Evolutionary conservation across 345 rosid genomes (phyloP), one percentile per base, ranked within the genome.

Genomic region (Toxicodendron radicans): DNA sequence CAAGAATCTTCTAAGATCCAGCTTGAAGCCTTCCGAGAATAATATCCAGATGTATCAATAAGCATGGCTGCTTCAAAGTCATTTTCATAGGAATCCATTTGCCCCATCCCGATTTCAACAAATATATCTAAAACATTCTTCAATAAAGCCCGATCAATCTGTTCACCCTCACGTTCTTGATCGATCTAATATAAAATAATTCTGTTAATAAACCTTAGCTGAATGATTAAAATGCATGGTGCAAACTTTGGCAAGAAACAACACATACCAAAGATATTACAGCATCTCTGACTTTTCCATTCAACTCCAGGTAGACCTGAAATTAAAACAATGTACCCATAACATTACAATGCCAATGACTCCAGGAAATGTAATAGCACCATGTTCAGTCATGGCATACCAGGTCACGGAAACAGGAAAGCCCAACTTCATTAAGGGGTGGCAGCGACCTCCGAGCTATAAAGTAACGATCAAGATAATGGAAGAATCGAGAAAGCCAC

Each of bases 1-100:
- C 89, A 90, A 43, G 92, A 88, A 75, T 86, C 85, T 17, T 83
- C 87, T 45, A 79, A 59, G 58, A 88, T 85, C 94, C 92, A 90
- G 61, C n/a, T 82, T 57, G 92, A 80, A 48, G 94, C 94, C 81
- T 90, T 90, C 53, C 81, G 84, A 60, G 85, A 86, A 82, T 90
- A 90, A 81, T 88, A 88, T 2, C 85, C 78, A 53, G 88, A 82
- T 58, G 87, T 79, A 65, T 84, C 90, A 56, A 83, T 60, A 66
- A 88, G 86, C 88, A 88, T 81, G 27, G 76, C 64, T 6, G 41
- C 81, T 75, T 90, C 94, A 78, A 90, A 90, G 78, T 90, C 92
- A 43, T 56, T 67, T 53, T 81, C 80, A 72, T 86, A 85, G 16
- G 51, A 66, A 56, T 83, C 78, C 89, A 86, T 85, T n/a, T 66